Evolutionary conservation across 2,329 filamentous ascomycete species (phyloP).

Genomic region (Claviceps arundinis): DNA sequence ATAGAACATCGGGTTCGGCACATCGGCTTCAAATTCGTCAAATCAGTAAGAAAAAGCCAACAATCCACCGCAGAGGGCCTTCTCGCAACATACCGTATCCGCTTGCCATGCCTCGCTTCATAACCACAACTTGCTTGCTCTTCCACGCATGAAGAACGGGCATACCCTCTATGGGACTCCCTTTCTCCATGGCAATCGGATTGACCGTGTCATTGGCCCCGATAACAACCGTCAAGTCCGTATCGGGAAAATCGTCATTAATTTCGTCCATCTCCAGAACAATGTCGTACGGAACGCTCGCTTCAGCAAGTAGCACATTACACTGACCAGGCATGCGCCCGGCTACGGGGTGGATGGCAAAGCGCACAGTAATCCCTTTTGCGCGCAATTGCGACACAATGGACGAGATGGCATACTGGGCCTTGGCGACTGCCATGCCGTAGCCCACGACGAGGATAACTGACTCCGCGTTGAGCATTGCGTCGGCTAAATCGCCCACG

Average conservation of each 20-base stretch:
- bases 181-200: conserved; percentile 72
- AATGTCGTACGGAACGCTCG: conserved; percentile 79
- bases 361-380: conserved; percentile 69
- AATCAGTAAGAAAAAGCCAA: neutral
- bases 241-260: conserved; percentile 80
- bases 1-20: conserved; percentile 88
- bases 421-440: conserved; percentile 89
- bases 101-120: conserved; percentile 84
- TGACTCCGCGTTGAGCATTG: conserved; percentile 61
- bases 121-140: conserved; percentile 82
- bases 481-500: conserved; percentile 69
- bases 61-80: no score
- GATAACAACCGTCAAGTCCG: conserved; percentile 77
- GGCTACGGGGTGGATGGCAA: conserved; percentile 82
- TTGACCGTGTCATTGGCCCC: conserved; percentile 91
- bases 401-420: conserved; percentile 79
- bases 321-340: conserved; percentile 90
- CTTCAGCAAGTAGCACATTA: conserved; percentile 81
- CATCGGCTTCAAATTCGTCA: conserved; percentile 47
- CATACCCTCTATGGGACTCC: conserved; percentile 81
- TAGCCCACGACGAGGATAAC: conserved; percentile 88
- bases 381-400: conserved; percentile 62
- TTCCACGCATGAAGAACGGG: conserved; percentile 88
- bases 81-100: conserved; percentile 54
- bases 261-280: conserved; percentile 95